Percentiles rank a stretch among this genome's conserved stretches.
phyloP scores from a whole-genome alignment of 257 asterid species.

The Cynanchum wilfordii region DNA sequence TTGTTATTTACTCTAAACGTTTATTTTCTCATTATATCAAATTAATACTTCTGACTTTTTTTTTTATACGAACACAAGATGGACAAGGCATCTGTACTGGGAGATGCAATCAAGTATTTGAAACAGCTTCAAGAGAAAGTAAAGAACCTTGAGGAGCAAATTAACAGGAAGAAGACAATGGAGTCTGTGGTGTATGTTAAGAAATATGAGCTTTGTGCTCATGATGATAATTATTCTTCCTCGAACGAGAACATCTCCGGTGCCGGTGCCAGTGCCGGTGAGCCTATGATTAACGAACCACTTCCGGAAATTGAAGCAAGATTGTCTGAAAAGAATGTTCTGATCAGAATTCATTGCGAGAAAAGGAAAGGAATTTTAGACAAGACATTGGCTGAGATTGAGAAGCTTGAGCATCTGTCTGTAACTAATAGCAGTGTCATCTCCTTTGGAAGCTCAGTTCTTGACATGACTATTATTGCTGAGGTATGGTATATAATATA shows the following conservation, averaged over 20 bases:
- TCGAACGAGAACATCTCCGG: conserved; percentile 2
- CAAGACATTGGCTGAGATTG: conserved; percentile 31
- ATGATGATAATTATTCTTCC: not conserved
- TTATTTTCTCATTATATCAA: too few species aligned
- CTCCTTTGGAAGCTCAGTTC: conserved; percentile 30
- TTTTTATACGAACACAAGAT: conserved; percentile 2
- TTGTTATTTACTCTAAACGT: too few species aligned
- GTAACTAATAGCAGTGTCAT: conserved; percentile 32
- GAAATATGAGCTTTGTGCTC: conserved; percentile 9
- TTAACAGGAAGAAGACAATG: conserved; percentile 2
- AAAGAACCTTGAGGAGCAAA: conserved; percentile 22
- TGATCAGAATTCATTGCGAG: conserved; percentile 37
- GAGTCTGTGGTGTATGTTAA: conserved; percentile 14
- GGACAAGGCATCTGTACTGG: conserved; percentile 23
- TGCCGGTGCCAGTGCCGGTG: not conserved
- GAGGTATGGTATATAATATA: conserved; percentile 25
- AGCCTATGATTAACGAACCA: conserved; percentile 2
- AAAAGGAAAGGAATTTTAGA: conserved; percentile 31
- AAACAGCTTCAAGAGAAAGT: conserved; percentile 21
- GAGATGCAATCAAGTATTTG: conserved; percentile 20
- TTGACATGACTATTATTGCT: conserved; percentile 41
- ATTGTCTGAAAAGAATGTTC: conserved; percentile 26
- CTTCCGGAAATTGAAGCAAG: conserved; percentile 42
- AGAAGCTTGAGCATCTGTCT: conserved; percentile 29
- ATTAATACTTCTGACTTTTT: not conserved